phyloP scores from a whole-genome alignment of 805 yeast genomes.

The Wickerhamiella sergipiensis region DNA sequence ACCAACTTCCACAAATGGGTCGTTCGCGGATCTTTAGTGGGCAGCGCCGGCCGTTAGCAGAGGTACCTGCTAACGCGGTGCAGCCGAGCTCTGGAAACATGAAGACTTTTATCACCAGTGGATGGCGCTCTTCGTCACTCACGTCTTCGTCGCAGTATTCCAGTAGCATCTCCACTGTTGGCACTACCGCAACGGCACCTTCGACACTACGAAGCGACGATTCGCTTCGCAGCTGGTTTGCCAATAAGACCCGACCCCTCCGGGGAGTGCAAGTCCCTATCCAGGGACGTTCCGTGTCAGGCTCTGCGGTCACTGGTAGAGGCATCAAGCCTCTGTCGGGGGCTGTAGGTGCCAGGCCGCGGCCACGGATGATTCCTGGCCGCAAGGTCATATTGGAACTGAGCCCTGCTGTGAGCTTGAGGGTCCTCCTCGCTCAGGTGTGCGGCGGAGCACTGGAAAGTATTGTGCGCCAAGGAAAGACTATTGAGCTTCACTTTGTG shows the following conservation, averaged over 20 bases:
- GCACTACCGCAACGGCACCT: not conserved
- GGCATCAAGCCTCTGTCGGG: not conserved
- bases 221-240: slow-evolving; percentile 1
- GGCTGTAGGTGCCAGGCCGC: not conserved
- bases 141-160: not conserved
- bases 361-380: not conserved
- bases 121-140: slow-evolving; percentile 1
- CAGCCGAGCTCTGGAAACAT: not conserved
- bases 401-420: not conserved
- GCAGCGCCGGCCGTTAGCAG: slow-evolving; percentile 4
- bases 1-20: slow-evolving; percentile 1
- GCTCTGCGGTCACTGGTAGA: not conserved
- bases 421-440: slow-evolving; percentile 12
- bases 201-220: not conserved
- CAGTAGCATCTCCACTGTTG: not conserved
- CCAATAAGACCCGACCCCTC: not conserved
- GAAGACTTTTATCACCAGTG: not conserved
- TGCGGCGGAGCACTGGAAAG: slow-evolving; percentile 15
- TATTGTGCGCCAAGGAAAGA: not conserved
- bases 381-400: not conserved
- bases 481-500: slow-evolving; percentile 2
- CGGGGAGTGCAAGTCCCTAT: not conserved
- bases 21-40: slow-evolving; percentile 1
- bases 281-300: not conserved
- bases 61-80: slow-evolving; percentile 3